Base-by-base conservation (phyloP, 352 stramenopile genomes). In the Elongisporangium prolatum region DNA sequence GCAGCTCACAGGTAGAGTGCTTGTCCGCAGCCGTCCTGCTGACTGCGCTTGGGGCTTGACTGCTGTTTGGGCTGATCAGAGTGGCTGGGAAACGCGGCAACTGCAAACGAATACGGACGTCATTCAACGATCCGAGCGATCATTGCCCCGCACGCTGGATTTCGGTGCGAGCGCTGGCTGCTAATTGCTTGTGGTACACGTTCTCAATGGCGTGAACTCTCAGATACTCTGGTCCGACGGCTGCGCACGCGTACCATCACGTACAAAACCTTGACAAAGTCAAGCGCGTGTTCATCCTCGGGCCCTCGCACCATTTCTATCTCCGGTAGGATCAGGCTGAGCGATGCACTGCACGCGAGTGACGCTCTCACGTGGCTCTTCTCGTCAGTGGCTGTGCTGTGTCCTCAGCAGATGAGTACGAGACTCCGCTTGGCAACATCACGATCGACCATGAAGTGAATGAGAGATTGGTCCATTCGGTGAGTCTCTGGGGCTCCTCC, bases 301-400 rank as follows among this genome's bases (percentile, higher is more conserved):
- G 97, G 16, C 96, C 96, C 21, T 98, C 91, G 48, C 96, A 99
- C 75, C 95, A 99, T 70, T 95, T 98, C 17, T 98, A 98, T 72
- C 68, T 99, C 52, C 74, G 75, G 82, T 89, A 88, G 40, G 69
- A 34, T 70, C 54, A 17, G 1, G 9, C 9, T 44, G 34, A 44
- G 34, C 14, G 34, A 44, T 17, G 34, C 34, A 44, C 2, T 44
- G 34, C 11, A 44, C 66, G 50, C 10, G 38, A 47, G 20, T 1
- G 34, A 20, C 3, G 24, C 4, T 52, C 4, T 52, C 13, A 13
- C 25, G 11, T 63, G 25, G 34, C 7, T 34, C 24, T 34, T 63
- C n/a, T 50, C 21, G 44, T 18, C 48, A 91, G 82, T 51, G 86
- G 87, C 2, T 95, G 86, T 48, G 89, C 89, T 2, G 71, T 97